phyloP scores from a whole-genome alignment of 108 stramenopile species.

The Nitzschia palea region DNA sequence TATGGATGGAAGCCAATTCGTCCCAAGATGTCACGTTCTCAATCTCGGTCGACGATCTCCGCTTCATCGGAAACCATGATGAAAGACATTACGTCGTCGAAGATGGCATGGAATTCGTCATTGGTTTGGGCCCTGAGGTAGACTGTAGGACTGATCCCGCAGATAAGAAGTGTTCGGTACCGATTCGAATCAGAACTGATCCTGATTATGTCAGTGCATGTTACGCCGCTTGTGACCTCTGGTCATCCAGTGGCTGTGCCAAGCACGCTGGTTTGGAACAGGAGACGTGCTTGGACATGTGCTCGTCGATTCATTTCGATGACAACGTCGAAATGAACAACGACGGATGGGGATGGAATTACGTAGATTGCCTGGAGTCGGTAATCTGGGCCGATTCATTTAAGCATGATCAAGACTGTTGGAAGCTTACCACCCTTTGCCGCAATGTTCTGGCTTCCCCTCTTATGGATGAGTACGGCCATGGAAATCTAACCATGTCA shows the following conservation, averaged over 20 bases:
- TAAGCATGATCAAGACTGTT: constrained; percentile 26
- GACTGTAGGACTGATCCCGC: constrained; percentile 44
- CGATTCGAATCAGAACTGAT: constrained; percentile 26
- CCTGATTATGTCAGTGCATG: constrained; percentile 43
- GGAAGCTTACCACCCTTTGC: constrained; percentile 54
- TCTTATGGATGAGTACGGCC: constrained; percentile 33
- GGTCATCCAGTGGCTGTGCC: constrained; percentile 36
- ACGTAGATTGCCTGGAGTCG: constrained; percentile 60
- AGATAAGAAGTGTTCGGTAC: constrained; percentile 26
- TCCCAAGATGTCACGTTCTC: constrained; percentile 17
- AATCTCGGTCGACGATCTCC: constrained; percentile 36
- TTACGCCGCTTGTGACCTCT: constrained; percentile 52
- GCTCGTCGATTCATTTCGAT: constrained; percentile 21
- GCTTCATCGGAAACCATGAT: constrained; percentile 60
- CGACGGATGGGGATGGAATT: constrained; percentile 69
- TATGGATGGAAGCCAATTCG: constrained; percentile 39
- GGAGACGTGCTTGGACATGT: constrained; percentile 33
- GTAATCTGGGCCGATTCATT: constrained; percentile 34
- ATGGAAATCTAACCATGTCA: neutral
- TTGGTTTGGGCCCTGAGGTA: constrained; percentile 43
- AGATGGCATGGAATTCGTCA: constrained; percentile 37
- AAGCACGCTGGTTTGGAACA: constrained; percentile 1
- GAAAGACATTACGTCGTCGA: constrained; percentile 55
- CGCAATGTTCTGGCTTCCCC: constrained; percentile 41
- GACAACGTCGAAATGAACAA: constrained; percentile 19